phyloP scores from a whole-genome alignment of 1,284 basidiomycete species.

The Cryptococcus sp. region DNA sequence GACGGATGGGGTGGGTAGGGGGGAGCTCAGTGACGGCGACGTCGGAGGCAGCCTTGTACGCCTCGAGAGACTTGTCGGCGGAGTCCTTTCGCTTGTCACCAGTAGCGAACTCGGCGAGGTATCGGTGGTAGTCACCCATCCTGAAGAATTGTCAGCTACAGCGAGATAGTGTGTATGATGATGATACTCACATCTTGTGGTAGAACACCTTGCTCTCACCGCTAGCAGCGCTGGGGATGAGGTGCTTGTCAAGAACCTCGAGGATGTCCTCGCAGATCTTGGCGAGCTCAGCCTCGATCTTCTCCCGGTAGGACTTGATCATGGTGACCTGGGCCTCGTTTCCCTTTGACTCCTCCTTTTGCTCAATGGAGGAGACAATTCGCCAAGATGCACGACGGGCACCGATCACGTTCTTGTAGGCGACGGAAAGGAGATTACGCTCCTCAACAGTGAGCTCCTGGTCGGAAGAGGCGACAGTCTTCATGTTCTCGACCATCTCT shows the following conservation, averaged over 20 bases:
- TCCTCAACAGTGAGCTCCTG: slow-evolving; percentile 99
- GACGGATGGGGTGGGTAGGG: slow-evolving; percentile 98
- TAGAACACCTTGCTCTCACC: slow-evolving; percentile 99
- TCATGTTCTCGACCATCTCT: slow-evolving; percentile 99
- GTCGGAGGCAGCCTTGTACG: slow-evolving; percentile 99
- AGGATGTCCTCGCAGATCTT: slow-evolving; percentile 99
- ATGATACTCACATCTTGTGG: slow-evolving; percentile 90
- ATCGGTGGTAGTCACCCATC: slow-evolving; percentile 99
- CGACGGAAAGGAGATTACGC: slow-evolving; percentile 97
- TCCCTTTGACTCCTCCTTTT: slow-evolving; percentile 99
- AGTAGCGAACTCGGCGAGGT: slow-evolving; percentile 98
- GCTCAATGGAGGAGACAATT: slow-evolving; percentile 98
- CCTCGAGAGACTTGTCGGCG: slow-evolving; percentile 97
- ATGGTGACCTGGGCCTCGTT: slow-evolving; percentile 96
- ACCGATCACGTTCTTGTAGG: slow-evolving; percentile 99
- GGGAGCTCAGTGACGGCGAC: slow-evolving; percentile 97
- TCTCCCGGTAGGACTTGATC: slow-evolving; percentile 99
- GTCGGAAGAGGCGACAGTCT: slow-evolving; percentile 93
- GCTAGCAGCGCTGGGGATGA: slow-evolving; percentile 95
- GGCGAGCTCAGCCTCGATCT: slow-evolving; percentile 96
- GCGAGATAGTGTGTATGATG: background rate
- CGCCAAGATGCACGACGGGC: slow-evolving; percentile 98
- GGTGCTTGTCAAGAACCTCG: slow-evolving; percentile 97
- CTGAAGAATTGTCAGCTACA: slow-evolving; percentile 55
- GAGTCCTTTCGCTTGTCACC: slow-evolving; percentile 98